A percentile compares a stretch with the other conserved stretches of the same genome.
These are phyloP conservation scores for Podospora pseudoanserina DNA, from an alignment of 495 filamentous ascomycete species.

Conservation along the genomic window DNA sequence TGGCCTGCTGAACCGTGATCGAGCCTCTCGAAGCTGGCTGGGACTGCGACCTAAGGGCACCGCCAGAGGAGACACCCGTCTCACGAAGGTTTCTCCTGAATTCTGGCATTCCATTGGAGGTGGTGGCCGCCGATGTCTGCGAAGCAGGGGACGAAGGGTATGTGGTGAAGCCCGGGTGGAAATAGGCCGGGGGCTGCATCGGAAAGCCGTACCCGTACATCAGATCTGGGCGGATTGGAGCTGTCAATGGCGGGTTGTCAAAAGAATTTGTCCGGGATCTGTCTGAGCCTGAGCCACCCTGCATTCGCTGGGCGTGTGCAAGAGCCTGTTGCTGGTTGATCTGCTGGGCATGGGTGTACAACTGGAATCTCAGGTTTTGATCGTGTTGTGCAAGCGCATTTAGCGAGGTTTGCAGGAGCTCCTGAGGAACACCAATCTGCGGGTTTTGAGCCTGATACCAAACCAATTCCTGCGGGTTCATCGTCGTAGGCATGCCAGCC, in stretches of 20 bases:
- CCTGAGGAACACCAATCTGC: conserved; percentile 39
- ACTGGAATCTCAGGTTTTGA: conserved; percentile 41
- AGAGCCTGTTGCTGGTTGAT: conserved; percentile 44
- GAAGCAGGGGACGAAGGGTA: conserved; percentile 49
- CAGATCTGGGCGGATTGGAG: conserved; percentile 48
- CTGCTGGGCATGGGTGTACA: conserved; percentile 47
- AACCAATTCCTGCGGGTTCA: conserved; percentile 37
- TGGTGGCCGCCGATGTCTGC: conserved; percentile 33
- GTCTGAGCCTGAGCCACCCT: conserved; percentile 38
- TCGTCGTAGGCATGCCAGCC: conserved; percentile 16
- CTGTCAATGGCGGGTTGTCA: conserved; percentile 48
- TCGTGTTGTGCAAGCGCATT: conserved; percentile 39
- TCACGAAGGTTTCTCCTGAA: conserved; percentile 49
- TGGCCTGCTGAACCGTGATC: conserved; percentile 21
- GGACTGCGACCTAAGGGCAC: conserved; percentile 53
- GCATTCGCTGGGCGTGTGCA: conserved; percentile 44
- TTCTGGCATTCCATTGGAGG: conserved; percentile 38
- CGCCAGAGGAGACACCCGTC: conserved; percentile 35
- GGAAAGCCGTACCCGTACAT: conserved; percentile 36
- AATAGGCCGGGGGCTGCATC: conserved; percentile 27
- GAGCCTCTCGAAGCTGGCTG: conserved; percentile 51
- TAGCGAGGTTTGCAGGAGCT: conserved; percentile 40
- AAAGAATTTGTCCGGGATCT: conserved; percentile 53
- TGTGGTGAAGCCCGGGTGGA: conserved; percentile 36
- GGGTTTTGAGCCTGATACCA: conserved; percentile 41